Evolutionary conservation across 768 basidiomycete genomes (phyloP).

Genomic region (Tricholoma flavovirens): DNA sequence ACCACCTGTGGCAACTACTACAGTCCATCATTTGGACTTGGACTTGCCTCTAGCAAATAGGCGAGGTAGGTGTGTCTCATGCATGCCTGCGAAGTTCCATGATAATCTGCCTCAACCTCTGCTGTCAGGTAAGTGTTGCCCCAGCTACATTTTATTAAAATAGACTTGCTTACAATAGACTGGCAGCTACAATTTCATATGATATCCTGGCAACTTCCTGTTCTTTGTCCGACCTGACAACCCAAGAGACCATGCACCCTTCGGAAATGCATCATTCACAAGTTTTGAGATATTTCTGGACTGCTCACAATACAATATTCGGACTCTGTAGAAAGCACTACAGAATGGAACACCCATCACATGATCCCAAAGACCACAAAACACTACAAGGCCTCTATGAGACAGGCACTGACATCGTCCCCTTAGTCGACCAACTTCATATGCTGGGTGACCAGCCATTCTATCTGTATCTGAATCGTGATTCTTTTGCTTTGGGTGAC

Average conservation of each 20-base stretch:
- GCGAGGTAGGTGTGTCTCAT: not conserved
- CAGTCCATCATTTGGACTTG: not conserved
- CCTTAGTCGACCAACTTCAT: not conserved
- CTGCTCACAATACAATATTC: not conserved
- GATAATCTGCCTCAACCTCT: not conserved
- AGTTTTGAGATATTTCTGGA: not conserved
- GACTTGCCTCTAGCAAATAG: not conserved
- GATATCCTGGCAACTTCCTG: not conserved
- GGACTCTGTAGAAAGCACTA: not conserved
- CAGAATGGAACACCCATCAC: not conserved
- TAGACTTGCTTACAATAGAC: not conserved
- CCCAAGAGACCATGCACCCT: not conserved
- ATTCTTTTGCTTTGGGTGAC: conserved; percentile 9
- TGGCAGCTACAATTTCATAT: not conserved
- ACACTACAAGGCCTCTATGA: not conserved
- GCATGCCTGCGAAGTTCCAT: not conserved
- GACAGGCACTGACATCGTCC: not conserved
- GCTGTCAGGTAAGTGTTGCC: not conserved
- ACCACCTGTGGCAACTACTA: not conserved
- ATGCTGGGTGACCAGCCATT: not conserved
- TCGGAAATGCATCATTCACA: not conserved
- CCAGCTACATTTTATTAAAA: not conserved
- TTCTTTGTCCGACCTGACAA: not conserved
- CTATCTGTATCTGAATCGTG: conserved; percentile 2
- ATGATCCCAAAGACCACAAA: not conserved